These are phyloP conservation scores for Nicotiana noctiflora DNA, from an alignment of 257 asterid species.

Conservation along the genomic window DNA sequence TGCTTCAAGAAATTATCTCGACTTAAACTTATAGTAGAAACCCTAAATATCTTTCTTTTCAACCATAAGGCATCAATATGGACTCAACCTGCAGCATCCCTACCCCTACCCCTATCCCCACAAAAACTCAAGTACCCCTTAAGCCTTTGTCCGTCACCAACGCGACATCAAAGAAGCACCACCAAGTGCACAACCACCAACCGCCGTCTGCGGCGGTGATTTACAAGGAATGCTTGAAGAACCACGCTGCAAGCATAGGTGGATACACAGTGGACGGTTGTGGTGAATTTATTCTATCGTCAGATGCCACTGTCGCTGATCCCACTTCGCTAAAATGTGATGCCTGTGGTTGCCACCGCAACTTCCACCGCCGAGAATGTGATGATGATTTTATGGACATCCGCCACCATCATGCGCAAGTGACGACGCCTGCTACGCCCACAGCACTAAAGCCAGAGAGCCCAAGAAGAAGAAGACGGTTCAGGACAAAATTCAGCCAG, in stretches of 20 bases:
- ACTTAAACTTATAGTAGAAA: background rate
- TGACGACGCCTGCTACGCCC: background rate
- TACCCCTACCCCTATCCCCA: background rate
- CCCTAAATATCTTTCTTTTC: background rate
- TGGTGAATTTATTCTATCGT: constrained; percentile 21
- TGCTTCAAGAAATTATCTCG: background rate
- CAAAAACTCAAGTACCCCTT: background rate
- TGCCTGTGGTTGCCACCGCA: constrained; percentile 25
- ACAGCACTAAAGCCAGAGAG: constrained; percentile 6
- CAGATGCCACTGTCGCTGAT: background rate
- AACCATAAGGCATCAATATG: background rate
- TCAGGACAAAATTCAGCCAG: constrained; percentile 18
- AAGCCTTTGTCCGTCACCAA: constrained; percentile 6
- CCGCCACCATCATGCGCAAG: background rate
- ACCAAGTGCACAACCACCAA: background rate
- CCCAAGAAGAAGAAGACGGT: constrained; percentile 10
- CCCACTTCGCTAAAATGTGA: constrained; percentile 21
- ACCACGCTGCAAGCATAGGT: constrained; percentile 25
- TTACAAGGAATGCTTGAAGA: constrained; percentile 18
- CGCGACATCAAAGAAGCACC: background rate
- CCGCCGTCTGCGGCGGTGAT: background rate
- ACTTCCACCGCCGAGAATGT: constrained; percentile 25
- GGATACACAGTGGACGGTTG: constrained; percentile 23
- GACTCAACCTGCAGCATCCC: constrained; percentile 3
- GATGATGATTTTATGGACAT: constrained; percentile 8